Conservation (phyloP, 371 early-diverging fungal species). For the Syncephalastrum monosporum region DNA sequence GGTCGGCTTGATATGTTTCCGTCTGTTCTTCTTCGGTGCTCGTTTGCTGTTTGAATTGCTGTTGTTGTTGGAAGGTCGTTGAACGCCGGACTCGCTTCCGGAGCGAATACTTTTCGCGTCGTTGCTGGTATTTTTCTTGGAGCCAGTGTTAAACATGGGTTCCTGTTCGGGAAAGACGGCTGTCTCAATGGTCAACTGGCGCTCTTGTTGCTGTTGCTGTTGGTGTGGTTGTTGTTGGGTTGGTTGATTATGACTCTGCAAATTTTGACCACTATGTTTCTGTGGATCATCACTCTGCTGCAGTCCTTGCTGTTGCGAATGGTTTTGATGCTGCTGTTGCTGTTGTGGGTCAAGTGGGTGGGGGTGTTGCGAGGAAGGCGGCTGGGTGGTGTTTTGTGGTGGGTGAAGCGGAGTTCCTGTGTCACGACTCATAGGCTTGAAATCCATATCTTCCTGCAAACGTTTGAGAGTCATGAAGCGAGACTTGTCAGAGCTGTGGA, state of each 20-base stretch:
- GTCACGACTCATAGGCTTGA: constrained; percentile 8
- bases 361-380: too few relatives aligned
- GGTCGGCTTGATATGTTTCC: constrained; percentile 25
- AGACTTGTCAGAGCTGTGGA: constrained; percentile 36
- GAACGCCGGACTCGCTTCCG: constrained; percentile 7
- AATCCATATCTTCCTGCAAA: constrained; percentile 14
- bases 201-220: constrained; percentile 9
- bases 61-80: constrained; percentile 3
- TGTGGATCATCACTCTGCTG: too few relatives aligned
- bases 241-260: not conserved
- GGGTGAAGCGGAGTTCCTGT: constrained; percentile 11
- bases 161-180: constrained; percentile 22
- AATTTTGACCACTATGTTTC: too few relatives aligned
- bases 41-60: constrained; percentile 14
- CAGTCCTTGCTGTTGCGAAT: too few relatives aligned
- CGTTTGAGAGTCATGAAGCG: constrained; percentile 34
- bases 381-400: not conserved
- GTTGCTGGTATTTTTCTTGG: constrained; percentile 1
- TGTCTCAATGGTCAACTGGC: constrained; percentile 28
- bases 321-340: not conserved
- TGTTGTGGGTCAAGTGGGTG: not conserved
- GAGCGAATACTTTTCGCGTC: constrained; percentile 11
- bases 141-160: constrained; percentile 7
- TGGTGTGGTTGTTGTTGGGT: constrained; percentile 1
- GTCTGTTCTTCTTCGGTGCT: constrained; percentile 15